Conservation (phyloP, 495 filamentous ascomycete genomes). For the Durotheca rogersii region DNA sequence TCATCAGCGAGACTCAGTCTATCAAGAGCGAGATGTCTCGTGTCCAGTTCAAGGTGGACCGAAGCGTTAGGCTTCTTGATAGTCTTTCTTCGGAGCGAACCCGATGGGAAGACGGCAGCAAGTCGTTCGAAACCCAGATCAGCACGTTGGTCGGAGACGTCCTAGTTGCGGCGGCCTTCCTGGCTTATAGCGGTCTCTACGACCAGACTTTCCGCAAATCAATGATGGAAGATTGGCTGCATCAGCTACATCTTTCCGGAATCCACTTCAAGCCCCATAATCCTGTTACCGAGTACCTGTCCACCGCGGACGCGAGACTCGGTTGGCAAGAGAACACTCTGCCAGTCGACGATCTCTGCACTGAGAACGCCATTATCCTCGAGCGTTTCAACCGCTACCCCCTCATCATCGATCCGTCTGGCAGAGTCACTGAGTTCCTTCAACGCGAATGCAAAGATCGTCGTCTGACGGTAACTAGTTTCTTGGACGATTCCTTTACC, state of each 20-base stretch:
- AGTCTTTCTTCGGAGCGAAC: constrained; percentile 89
- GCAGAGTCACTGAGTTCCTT: constrained; percentile 89
- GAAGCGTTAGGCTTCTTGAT: constrained; percentile 90
- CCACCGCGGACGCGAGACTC: constrained; percentile 91
- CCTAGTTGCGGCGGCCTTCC: constrained; percentile 88
- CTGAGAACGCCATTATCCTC: constrained; percentile 95
- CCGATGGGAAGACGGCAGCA: constrained; percentile 95
- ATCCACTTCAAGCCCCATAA: constrained; percentile 92
- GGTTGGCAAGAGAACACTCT: constrained; percentile 93
- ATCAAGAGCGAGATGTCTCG: constrained; percentile 96
- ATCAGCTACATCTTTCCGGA: constrained; percentile 85
- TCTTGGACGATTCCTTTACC: constrained; percentile 95
- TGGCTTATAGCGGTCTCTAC: constrained; percentile 97
- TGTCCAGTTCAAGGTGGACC: constrained; percentile 96
- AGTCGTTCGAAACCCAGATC: constrained; percentile 96
- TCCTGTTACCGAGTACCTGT: constrained; percentile 93
- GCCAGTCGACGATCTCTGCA: constrained; percentile 98
- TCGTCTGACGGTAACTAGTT: constrained; percentile 93
- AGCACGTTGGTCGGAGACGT: constrained; percentile 95
- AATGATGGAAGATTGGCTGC: constrained; percentile 96
- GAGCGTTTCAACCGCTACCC: constrained; percentile 98
- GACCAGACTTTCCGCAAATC: constrained; percentile 96
- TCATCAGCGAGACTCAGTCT: constrained; percentile 95
- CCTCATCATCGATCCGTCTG: constrained; percentile 96
- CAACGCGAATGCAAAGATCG: constrained; percentile 92